phyloP scores from a whole-genome alignment of 371 early-diverging fungal genomes.

The Lichtheimia ramosa region DNA sequence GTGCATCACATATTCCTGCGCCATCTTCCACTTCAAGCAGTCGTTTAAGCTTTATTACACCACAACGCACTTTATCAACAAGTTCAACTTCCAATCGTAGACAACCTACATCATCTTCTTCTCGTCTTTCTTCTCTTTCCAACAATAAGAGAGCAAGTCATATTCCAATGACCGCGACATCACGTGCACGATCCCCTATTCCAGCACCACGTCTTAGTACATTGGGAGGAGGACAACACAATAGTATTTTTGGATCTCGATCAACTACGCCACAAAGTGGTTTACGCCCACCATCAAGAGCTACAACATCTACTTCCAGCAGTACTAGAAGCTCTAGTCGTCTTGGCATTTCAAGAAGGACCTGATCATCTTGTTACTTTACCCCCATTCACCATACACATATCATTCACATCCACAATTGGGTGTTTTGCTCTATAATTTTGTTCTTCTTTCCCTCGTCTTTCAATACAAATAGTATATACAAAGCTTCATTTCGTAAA shows the following conservation, averaged over 20 bases:
- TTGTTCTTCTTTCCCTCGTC: not conserved
- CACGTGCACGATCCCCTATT: constrained; percentile 9
- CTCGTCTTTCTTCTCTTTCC: constrained; percentile 9
- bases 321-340: constrained; percentile 12
- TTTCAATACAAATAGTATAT: not conserved
- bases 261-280: not conserved
- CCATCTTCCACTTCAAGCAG: constrained; percentile 15
- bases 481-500: not conserved
- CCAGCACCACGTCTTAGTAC: not conserved
- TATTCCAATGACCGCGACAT: constrained; percentile 13
- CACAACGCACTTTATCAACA: constrained; percentile 11
- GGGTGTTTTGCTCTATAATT: too few species aligned
- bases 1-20: constrained; percentile 52
- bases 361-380: not conserved
- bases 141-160: constrained; percentile 13
- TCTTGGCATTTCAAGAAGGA: constrained; percentile 12
- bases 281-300: constrained; percentile 1
- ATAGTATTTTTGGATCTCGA: constrained; percentile 10
- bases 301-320: constrained; percentile 3
- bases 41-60: not conserved
- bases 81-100: constrained; percentile 3
- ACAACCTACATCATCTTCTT: not conserved
- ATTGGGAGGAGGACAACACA: not conserved
- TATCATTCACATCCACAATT: too few species aligned
- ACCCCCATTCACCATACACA: too few species aligned